Percentiles rank a stretch among this genome's conserved stretches.
Evolutionary conservation across 495 filamentous ascomycete species (phyloP).

Genomic region (Glarea lozoyensis): DNA sequence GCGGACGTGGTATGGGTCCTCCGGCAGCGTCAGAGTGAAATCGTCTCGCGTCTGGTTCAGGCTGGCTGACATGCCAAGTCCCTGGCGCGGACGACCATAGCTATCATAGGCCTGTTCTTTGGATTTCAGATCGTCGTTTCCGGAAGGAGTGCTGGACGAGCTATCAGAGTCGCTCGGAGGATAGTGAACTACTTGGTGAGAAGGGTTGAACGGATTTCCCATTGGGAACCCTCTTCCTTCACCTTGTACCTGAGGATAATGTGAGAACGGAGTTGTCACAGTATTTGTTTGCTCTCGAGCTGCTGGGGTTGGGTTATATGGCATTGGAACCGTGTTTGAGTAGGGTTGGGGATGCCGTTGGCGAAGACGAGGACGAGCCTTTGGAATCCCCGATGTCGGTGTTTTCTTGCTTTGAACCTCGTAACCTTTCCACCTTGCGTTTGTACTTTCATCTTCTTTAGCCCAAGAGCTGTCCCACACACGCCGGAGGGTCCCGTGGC

Average conservation of each 20-base stretch:
- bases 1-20: constrained; percentile 8
- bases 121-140: no score
- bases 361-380: background rate
- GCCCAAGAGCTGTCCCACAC: constrained; percentile 14
- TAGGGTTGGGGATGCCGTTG: constrained; percentile 1
- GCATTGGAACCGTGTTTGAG: no score
- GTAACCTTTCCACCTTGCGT: constrained; percentile 6
- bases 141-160: no score
- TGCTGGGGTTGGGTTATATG: no score
- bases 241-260: no score
- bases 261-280: no score
- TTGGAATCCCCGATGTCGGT: background rate
- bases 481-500: constrained; percentile 21
- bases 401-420: constrained; percentile 5
- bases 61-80: constrained; percentile 1
- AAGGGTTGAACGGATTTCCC: constrained; percentile 2
- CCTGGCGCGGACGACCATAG: background rate
- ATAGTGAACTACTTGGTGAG: background rate
- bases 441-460: background rate
- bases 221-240: background rate
- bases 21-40: constrained; percentile 10
- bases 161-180: background rate
- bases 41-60: background rate
- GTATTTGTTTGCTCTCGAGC: no score
- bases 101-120: background rate